Evolutionary conservation across 306 rosid genomes (phyloP).

Genomic region (Hippophae rhamnoides): DNA sequence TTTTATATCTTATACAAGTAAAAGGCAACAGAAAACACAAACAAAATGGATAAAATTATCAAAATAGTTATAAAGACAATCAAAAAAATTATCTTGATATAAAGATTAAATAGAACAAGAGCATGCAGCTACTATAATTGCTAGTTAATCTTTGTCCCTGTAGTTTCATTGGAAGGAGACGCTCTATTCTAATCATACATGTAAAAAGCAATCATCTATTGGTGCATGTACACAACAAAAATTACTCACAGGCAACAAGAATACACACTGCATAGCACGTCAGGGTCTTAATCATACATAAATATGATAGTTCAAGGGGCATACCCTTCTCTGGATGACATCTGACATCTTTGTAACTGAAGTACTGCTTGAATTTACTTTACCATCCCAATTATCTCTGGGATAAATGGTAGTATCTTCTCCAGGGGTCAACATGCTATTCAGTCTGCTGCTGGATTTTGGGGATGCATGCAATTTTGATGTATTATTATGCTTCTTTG

Average conservation of each 20-base stretch:
- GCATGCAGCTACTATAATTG: no score
- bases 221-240: background rate
- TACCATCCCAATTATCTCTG: constrained; percentile 65
- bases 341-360: constrained; percentile 63
- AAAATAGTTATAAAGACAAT: no score
- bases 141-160: no score
- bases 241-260: background rate
- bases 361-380: constrained; percentile 45
- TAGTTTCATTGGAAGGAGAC: background rate
- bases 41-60: no score
- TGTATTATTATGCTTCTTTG: constrained; percentile 50
- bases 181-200: background rate
- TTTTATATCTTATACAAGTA: no score
- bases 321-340: constrained; percentile 76
- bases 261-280: constrained; percentile 11
- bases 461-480: constrained; percentile 64
- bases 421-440: constrained; percentile 38
- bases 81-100: no score
- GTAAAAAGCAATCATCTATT: background rate
- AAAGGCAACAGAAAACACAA: no score
- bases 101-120: no score
- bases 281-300: background rate
- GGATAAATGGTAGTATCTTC: constrained; percentile 52
- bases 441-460: constrained; percentile 67
- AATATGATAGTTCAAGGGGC: constrained; percentile 14